These are phyloP conservation scores for Jamesozyma gamospora DNA, from an alignment of 805 yeast genomes.

Conservation along the genomic window DNA sequence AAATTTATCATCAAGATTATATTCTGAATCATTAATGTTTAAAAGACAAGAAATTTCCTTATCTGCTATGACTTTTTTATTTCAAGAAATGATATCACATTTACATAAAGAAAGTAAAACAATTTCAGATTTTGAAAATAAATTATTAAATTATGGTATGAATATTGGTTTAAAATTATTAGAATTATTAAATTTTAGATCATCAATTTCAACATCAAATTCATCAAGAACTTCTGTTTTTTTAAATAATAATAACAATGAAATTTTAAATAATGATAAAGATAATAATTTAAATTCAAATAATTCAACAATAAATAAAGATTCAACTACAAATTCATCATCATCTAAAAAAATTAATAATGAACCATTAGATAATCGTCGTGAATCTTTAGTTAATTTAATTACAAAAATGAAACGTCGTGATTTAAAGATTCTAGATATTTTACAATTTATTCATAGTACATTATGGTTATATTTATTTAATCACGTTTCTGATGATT, in stretches of 20 bases:
- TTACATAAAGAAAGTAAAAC: conserved; percentile 51
- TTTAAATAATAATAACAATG: too few species aligned
- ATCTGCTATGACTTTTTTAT: conserved; percentile 58
- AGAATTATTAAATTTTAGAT: conserved; percentile 40
- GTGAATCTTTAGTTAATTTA: conserved; percentile 15
- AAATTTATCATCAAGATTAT: conserved; percentile 8
- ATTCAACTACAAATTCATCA: too few species aligned
- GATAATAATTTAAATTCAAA: not conserved
- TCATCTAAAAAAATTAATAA: not conserved
- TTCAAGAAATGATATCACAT: conserved; percentile 61
- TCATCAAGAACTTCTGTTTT: conserved; percentile 13
- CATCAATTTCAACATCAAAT: conserved; percentile 17
- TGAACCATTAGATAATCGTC: conserved; percentile 1
- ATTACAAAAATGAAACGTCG: conserved; percentile 32
- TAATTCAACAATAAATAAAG: not conserved
- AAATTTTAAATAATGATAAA: not conserved
- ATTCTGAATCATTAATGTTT: conserved; percentile 18
- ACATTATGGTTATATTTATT: conserved; percentile 66
- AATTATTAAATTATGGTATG: conserved; percentile 65
- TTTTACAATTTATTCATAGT: conserved; percentile 63
- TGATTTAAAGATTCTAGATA: conserved; percentile 56
- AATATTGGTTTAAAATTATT: conserved; percentile 61
- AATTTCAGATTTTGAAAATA: conserved; percentile 50
- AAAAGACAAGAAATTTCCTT: conserved; percentile 45
- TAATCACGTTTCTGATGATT: conserved; percentile 64